phyloP scores from a whole-genome alignment of 169 alveolate species.

The Cryptosporidium viatorum region DNA sequence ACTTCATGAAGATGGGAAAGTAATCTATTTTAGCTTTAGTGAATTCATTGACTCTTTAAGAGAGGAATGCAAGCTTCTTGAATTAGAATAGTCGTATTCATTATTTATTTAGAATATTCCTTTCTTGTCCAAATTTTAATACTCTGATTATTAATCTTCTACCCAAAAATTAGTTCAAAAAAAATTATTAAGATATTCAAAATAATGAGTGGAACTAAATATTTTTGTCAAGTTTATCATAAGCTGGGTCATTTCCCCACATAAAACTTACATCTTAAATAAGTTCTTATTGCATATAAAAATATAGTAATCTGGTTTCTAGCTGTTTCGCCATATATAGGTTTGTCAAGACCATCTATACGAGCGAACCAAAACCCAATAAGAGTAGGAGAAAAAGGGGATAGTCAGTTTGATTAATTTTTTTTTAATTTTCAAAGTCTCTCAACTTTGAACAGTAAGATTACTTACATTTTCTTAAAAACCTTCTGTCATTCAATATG shows the following conservation, averaged over 20 bases:
- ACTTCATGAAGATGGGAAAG: neutral
- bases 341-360: constrained; percentile 69
- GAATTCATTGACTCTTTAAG: constrained; percentile 36
- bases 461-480: constrained; percentile 60
- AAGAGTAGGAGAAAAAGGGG: neutral
- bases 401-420: neutral
- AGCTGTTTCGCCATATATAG: constrained; percentile 69
- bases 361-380: too few relatives aligned
- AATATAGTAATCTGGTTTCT: constrained; percentile 61
- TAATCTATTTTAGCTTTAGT: constrained; percentile 8
- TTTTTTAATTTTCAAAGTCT: neutral
- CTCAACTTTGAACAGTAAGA: neutral
- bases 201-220: constrained; percentile 55
- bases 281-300: constrained; percentile 69
- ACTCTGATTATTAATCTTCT: neutral
- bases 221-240: neutral
- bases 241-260: neutral
- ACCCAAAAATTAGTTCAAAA: constrained; percentile 69
- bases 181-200: constrained; percentile 54
- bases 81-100: constrained; percentile 35
- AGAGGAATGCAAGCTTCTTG: constrained; percentile 58
- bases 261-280: constrained; percentile 66
- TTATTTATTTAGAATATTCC: neutral
- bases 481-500: constrained; percentile 63
- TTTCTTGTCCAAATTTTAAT: neutral